These are phyloP conservation scores for Leccinum olivaceopallidum DNA, from an alignment of 768 basidiomycete species.

Conservation along the genomic window DNA sequence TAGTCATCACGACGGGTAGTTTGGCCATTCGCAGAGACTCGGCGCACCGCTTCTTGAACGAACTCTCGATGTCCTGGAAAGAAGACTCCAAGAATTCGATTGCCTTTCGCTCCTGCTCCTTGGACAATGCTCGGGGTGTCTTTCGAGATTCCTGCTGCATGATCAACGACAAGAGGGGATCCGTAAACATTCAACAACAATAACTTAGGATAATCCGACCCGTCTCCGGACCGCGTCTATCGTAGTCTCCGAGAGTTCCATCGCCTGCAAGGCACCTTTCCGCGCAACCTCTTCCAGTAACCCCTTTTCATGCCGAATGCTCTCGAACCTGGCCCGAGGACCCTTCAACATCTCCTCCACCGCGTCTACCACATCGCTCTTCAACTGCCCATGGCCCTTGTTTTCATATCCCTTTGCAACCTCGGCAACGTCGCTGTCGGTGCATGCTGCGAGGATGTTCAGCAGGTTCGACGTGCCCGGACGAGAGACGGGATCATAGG, in stretches of 20 bases:
- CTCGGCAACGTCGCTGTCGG: slow-evolving; percentile 41
- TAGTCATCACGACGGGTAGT: neutral
- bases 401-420: slow-evolving; percentile 54
- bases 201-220: slow-evolving; percentile 52
- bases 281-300: slow-evolving; percentile 64
- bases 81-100: slow-evolving; percentile 64
- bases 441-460: slow-evolving; percentile 76
- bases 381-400: slow-evolving; percentile 66
- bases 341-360: slow-evolving; percentile 64
- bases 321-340: slow-evolving; percentile 70
- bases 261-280: slow-evolving; percentile 65
- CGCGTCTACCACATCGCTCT: slow-evolving; percentile 72
- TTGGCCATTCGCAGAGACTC: neutral
- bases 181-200: slow-evolving; percentile 25
- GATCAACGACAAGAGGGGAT: neutral
- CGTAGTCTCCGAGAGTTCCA: slow-evolving; percentile 56
- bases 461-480: slow-evolving; percentile 86
- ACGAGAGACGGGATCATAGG: slow-evolving; percentile 77
- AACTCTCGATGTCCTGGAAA: slow-evolving; percentile 65
- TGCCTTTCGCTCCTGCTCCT: slow-evolving; percentile 62
- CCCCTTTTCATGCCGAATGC: slow-evolving; percentile 54
- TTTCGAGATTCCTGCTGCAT: neutral
- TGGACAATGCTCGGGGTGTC: slow-evolving; percentile 39
- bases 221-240: slow-evolving; percentile 65
- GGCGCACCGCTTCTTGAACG: slow-evolving; percentile 74